Percentiles rank a stretch among this genome's conserved stretches.
phyloP scores from a whole-genome alignment of 164 flowering plant genomes.

The Liquidambar formosana region DNA sequence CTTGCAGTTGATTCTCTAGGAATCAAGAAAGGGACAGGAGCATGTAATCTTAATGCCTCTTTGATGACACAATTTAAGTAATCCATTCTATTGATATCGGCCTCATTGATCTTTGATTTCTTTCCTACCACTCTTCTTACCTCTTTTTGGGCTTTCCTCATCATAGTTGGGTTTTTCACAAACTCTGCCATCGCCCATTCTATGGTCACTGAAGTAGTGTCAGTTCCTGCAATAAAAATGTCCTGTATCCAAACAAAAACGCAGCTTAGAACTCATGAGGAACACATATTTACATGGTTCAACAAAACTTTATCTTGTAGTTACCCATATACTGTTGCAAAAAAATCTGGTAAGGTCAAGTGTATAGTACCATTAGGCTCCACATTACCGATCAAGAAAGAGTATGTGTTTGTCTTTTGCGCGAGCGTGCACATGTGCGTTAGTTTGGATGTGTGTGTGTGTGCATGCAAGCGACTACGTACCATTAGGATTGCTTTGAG shows the following conservation, averaged over 20 bases:
- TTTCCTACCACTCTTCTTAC: constrained; percentile 19
- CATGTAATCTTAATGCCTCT: constrained; percentile 40
- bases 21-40: constrained; percentile 32
- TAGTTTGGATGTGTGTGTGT: too few species aligned
- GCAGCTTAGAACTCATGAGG: too few species aligned
- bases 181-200: constrained; percentile 56
- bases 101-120: constrained; percentile 9
- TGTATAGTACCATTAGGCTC: too few species aligned
- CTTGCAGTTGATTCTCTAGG: constrained; percentile 26
- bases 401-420: too few species aligned
- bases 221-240: constrained; percentile 48
- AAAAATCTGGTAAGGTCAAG: too few species aligned
- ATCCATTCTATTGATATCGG: too few species aligned
- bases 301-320: too few species aligned
- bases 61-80: too few species aligned
- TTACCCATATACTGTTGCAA: too few species aligned
- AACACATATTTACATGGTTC: too few species aligned
- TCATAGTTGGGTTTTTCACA: constrained; percentile 24
- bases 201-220: constrained; percentile 27
- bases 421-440: too few species aligned
- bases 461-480: constrained; percentile 6
- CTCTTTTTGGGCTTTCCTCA: constrained; percentile 44
- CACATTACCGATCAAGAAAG: too few species aligned
- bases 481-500: constrained; percentile 34
- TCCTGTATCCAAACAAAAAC: constrained; percentile 27